Base-by-base conservation (phyloP, 75 land plant species). In the Cryptomeria japonica region DNA sequence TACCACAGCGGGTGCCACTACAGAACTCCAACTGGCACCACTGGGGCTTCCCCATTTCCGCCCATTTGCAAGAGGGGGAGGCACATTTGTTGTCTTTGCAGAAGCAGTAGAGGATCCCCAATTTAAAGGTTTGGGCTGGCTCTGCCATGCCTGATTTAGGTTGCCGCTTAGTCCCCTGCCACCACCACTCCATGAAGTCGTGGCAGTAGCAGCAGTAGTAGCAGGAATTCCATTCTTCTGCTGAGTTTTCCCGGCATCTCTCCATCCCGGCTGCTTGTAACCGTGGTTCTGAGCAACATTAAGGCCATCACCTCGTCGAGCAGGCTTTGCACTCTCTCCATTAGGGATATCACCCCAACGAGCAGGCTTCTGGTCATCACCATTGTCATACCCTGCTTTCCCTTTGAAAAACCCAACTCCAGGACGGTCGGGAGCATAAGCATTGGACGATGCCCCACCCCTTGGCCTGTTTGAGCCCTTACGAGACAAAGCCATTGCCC, bases 41-140 rank as follows among this genome's bases (percentile, higher is more conserved):
- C 68, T 46, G 37, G 34, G 5, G 56, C 72, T 79, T 76, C 84
- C 80, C 93, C 94, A 92, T 16, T 92, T 88, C 94, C 91, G 90
- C 3, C 93, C 93, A 84, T 88, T 87, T 86, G 87, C 68, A 72
- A 93, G 88, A 83, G 96, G 93, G 19, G 96, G 91, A 68, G 86
- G 83, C 44, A 90, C 85, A 16, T 18, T 58, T 4, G 91, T 18
- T 13, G 89, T 55, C 51, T 89, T 58, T 64, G 89, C 73, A 47
- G 89, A 79, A 79, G 51, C 64, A 42, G 75, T 44, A n/a, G 68
- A 86, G 53, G 84, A 78, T 85, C 88, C 85, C 46, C 87, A 88
- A 58, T 87, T 15, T 76, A 10, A 6, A 89, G 7, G 89, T 31
- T 61, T 93, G 88, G 85, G 28, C 38, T 73, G 38, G 22, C 32